These are phyloP conservation scores for Fragaria iinumae DNA, from an alignment of 306 rosid species.

Conservation along the genomic window DNA sequence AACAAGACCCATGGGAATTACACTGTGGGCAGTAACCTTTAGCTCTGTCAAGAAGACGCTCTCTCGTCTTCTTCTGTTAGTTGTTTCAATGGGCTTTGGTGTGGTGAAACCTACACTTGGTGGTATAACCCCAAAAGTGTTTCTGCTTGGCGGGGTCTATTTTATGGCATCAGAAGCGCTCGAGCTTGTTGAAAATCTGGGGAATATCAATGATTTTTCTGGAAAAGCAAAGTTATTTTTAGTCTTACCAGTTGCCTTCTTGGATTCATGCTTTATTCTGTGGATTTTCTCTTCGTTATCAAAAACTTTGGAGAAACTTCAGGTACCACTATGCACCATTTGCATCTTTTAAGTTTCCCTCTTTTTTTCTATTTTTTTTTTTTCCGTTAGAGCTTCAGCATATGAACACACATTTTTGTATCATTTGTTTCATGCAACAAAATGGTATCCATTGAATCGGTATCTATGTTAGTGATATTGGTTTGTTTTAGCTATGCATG, in stretches of 20 bases:
- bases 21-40: slow-evolving; percentile 90
- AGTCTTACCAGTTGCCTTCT: slow-evolving; percentile 83
- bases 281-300: slow-evolving; percentile 93
- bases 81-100: slow-evolving; percentile 89
- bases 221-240: slow-evolving; percentile 71
- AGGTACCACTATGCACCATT: slow-evolving; percentile 33
- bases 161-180: slow-evolving; percentile 80
- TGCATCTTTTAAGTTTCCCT: slow-evolving; percentile 8
- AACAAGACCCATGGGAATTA: slow-evolving; percentile 80
- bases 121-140: slow-evolving; percentile 54
- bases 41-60: slow-evolving; percentile 82
- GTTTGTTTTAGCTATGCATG: neutral
- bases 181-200: slow-evolving; percentile 83
- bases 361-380: neutral
- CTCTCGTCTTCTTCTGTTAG: slow-evolving; percentile 78
- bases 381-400: slow-evolving; percentile 12
- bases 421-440: neutral
- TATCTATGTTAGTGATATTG: neutral
- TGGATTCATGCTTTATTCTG: slow-evolving; percentile 77
- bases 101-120: slow-evolving; percentile 86
- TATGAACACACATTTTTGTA: neutral
- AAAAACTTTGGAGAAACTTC: slow-evolving; percentile 87
- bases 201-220: slow-evolving; percentile 83
- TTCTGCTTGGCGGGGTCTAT: slow-evolving; percentile 63
- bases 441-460: neutral